phyloP scores from a whole-genome alignment of 345 rosid genomes.

The Erysimum cheiranthoides region DNA sequence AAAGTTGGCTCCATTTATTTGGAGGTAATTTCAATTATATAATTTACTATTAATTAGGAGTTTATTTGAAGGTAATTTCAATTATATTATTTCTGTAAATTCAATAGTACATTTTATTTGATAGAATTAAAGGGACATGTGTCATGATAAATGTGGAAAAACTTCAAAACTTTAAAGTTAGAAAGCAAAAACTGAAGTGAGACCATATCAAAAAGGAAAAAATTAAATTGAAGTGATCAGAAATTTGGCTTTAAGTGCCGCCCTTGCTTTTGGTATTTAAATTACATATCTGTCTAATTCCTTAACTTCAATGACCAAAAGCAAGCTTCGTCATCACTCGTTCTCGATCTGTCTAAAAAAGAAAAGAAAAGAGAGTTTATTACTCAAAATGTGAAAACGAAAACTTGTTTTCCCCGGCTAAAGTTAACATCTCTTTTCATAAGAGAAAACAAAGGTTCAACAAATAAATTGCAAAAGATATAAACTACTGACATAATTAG shows the following conservation, averaged over 20 bases:
- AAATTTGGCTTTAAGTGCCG: neutral
- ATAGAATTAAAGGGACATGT: neutral
- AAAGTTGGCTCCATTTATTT: neutral
- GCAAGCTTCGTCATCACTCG: neutral
- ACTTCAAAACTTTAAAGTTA: neutral
- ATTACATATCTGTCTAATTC: neutral
- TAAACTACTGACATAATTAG: neutral
- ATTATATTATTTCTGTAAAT: neutral
- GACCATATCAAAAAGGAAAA: neutral
- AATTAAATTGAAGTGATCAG: too few relatives aligned
- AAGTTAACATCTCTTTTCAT: neutral
- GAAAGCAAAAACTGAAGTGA: neutral
- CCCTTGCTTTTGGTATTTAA: slow-evolving; percentile 9
- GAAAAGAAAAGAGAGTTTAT: neutral
- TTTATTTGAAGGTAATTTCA: neutral
- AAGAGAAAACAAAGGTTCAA: neutral
- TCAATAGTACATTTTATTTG: neutral
- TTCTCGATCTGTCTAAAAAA: neutral
- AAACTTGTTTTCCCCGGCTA: neutral
- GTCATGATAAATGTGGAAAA: neutral
- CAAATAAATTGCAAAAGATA: neutral
- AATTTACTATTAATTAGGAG: neutral
- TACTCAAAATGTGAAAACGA: neutral
- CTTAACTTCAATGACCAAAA: neutral
- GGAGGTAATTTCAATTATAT: neutral